Evolutionary conservation across 202 grass and related monocot species (phyloP).

Genomic region (Dendrocalamus latiflorus): DNA sequence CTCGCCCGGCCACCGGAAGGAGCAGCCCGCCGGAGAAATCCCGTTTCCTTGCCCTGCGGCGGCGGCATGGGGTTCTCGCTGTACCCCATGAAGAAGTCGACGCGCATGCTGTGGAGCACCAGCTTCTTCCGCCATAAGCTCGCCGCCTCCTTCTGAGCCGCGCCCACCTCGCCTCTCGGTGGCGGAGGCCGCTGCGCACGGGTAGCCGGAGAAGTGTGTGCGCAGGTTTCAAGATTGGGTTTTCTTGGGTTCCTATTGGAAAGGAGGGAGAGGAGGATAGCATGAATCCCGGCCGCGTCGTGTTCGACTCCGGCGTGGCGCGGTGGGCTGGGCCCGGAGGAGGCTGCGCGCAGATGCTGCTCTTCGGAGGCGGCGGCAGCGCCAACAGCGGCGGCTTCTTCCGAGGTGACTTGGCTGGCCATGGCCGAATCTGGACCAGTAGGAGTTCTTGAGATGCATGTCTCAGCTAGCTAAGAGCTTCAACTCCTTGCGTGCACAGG

Average conservation of each 20-base stretch:
- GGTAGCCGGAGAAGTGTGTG: conserved; percentile 10
- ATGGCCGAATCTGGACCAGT: background rate
- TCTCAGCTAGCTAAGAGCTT: too few species aligned
- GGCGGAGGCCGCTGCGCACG: conserved; percentile 1
- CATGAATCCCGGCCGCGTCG: conserved; percentile 59
- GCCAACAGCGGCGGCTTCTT: conserved; percentile 48
- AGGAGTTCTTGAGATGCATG: background rate
- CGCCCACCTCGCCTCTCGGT: conserved; percentile 15
- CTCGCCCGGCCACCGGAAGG: conserved; percentile 33
- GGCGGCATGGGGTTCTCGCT: conserved; percentile 86
- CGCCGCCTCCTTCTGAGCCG: conserved; percentile 43
- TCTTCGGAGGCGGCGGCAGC: conserved; percentile 55
- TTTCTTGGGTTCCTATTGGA: conserved; percentile 31
- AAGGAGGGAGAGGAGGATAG: background rate
- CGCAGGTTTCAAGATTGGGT: conserved; percentile 24
- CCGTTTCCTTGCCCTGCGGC: conserved; percentile 8
- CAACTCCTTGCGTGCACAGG: background rate
- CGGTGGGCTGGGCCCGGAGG: background rate
- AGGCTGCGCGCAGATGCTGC: conserved; percentile 54
- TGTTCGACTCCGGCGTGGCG: conserved; percentile 50
- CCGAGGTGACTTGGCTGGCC: conserved; percentile 41
- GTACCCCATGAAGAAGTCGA: conserved; percentile 89
- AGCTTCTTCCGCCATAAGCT: conserved; percentile 98
- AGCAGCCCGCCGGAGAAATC: conserved; percentile 1
- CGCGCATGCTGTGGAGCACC: conserved; percentile 87